Evolutionary conservation across 805 yeast genomes (phyloP), one percentile per base, ranked within the genome.

Genomic region (Wickerhamiella occidentalis): DNA sequence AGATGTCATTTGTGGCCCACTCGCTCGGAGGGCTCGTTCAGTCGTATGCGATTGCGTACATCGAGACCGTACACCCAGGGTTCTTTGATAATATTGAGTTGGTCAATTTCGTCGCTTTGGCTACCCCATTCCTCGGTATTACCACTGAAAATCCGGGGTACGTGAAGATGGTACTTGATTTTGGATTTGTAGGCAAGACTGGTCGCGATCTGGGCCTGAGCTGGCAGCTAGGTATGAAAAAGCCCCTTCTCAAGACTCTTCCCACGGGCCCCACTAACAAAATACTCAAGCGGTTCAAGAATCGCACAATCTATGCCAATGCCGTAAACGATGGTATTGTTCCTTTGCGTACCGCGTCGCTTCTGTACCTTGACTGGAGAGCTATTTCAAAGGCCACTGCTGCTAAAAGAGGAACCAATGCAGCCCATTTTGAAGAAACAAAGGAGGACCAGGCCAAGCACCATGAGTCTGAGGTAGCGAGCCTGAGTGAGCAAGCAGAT

Each of bases 311-410:
- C 0, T 92, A 92, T 64, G 96, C 97, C 0, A 92, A 92, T 65
- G 80, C 84, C 0, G 71, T 85, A 17, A 81, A 92, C 64, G 98
- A 92, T 66, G 98, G 98, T 2, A 87, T 92, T 48, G 98, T 92
- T 1, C 97, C 98, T 0, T 68, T 92, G 56, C 69, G 97, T 47
- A 92, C 98, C 0, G 79, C 95, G 0, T 86, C 96, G 0, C 67
- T 90, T 48, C 64, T 90, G 23, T 90, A 82, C 59, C 64, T 92
- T 12, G 97, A 92, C 63, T 87, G 94, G 83, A 74, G 75, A 51
- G 94, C 86, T 2, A 67, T 82, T 15, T 68, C 74, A 2, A 71
- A 72, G 44, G 81, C 80, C 1, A 64, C 68, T 6, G 62, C 63
- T 43, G 69, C 70, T 2, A 54, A 52, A 22, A 51, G 52, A 13